Conservation (phyloP, 768 basidiomycete species). For the Lactarius hengduanensis region DNA sequence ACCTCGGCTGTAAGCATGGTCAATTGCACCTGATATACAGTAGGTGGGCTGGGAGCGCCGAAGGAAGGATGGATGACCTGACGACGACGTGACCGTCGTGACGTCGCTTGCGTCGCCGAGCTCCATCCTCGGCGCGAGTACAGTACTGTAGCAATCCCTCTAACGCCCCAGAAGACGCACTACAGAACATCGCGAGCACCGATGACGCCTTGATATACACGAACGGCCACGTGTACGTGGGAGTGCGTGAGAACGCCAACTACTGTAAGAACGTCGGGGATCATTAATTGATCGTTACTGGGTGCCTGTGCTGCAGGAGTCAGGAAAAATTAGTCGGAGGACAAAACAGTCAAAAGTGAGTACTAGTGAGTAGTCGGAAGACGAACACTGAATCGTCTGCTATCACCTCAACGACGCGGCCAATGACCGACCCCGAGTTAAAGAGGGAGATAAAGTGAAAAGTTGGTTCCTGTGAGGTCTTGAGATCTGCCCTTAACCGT, state of each 20-base stretch:
- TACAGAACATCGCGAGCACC: constrained; percentile 64
- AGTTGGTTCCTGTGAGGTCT: constrained; percentile 39
- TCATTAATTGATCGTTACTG: constrained; percentile 40
- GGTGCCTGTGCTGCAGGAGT: constrained; percentile 42
- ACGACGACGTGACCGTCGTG: constrained; percentile 39
- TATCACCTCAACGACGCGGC: constrained; percentile 55
- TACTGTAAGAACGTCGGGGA: constrained; percentile 48
- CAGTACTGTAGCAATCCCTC: constrained; percentile 40
- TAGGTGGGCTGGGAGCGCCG: constrained; percentile 56
- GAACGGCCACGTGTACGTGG: constrained; percentile 73
- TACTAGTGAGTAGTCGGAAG: too few species aligned
- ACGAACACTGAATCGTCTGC: constrained; percentile 51
- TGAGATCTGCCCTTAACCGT: constrained; percentile 35
- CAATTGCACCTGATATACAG: constrained; percentile 59
- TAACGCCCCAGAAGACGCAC: constrained; percentile 39
- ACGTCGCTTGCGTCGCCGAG: constrained; percentile 60
- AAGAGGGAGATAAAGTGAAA: constrained; percentile 51
- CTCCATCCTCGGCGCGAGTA: constrained; percentile 51
- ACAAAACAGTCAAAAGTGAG: not conserved
- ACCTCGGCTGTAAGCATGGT: constrained; percentile 26
- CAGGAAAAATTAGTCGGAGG: not conserved
- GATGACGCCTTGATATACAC: too few species aligned
- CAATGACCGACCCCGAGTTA: constrained; percentile 62
- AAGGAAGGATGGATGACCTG: constrained; percentile 46
- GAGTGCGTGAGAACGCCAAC: constrained; percentile 57